These are phyloP conservation scores for Colletotrichum tofieldiae DNA, from an alignment of 2,329 filamentous ascomycete species.

Conservation along the genomic window DNA sequence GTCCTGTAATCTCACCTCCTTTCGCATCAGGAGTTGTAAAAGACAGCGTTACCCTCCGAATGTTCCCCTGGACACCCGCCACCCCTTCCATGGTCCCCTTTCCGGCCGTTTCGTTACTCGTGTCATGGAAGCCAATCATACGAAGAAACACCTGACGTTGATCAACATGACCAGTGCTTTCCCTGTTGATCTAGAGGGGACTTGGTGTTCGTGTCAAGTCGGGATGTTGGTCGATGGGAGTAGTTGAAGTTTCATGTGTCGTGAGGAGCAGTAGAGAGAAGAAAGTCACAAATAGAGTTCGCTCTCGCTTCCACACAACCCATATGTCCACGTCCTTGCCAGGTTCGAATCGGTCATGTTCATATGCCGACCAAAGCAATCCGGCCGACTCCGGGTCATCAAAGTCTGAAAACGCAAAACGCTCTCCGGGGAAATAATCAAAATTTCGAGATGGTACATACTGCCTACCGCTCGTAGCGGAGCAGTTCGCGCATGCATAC, in stretches of 20 bases:
- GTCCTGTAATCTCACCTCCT: constrained; percentile 22
- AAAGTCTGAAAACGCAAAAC: constrained; percentile 26
- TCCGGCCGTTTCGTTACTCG: constrained; percentile 22
- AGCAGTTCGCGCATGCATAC: constrained; percentile 18
- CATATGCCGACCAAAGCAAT: constrained; percentile 29
- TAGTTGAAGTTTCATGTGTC: constrained; percentile 10
- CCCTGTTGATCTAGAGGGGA: constrained; percentile 1
- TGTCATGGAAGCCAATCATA: constrained; percentile 25
- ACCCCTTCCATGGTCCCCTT: constrained; percentile 1
- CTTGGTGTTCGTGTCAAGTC: background rate
- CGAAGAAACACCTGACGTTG: constrained; percentile 32
- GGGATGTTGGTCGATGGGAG: background rate
- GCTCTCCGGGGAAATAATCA: constrained; percentile 26
- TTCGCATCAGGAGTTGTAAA: constrained; percentile 24
- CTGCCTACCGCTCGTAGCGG: constrained; percentile 30
- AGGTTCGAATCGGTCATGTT: constrained; percentile 11
- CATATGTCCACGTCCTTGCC: constrained; percentile 7
- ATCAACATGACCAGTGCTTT: constrained; percentile 22
- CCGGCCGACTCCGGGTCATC: constrained; percentile 4
- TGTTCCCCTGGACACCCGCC: constrained; percentile 8
- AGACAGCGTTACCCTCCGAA: constrained; percentile 22
- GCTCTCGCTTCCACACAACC: constrained; percentile 31
- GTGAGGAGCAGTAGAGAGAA: constrained; percentile 21
- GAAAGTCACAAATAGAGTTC: constrained; percentile 27
- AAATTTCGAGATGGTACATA: constrained; percentile 26